Evolutionary conservation across 257 asterid species (phyloP).

Genomic region (Gardenia jasminoides): DNA sequence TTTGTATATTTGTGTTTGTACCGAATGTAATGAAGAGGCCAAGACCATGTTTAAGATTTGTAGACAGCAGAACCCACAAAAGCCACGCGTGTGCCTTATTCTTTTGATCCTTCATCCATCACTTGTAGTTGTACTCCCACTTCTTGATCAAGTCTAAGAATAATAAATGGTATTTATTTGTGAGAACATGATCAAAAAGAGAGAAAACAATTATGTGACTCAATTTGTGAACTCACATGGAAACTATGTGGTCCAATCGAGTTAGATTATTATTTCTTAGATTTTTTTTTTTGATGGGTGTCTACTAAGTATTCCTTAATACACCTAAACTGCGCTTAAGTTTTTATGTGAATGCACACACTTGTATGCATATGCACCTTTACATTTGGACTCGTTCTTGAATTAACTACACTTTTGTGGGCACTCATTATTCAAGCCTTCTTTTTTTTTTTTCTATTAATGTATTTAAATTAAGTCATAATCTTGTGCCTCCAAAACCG

Average conservation of each 20-base stretch:
- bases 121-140: slow-evolving; percentile 30
- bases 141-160: slow-evolving; percentile 3
- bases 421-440: too few relatives aligned
- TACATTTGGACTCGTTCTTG: too few relatives aligned
- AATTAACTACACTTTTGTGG: too few relatives aligned
- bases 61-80: slow-evolving; percentile 40
- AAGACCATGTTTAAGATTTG: slow-evolving; percentile 21
- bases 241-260: not conserved
- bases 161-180: not conserved
- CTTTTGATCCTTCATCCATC: slow-evolving; percentile 24
- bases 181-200: not conserved
- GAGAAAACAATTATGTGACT: not conserved
- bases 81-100: slow-evolving; percentile 39
- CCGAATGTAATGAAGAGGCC: not conserved
- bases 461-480: too few relatives aligned
- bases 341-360: too few relatives aligned
- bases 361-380: too few relatives aligned
- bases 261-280: too few relatives aligned
- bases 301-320: too few relatives aligned
- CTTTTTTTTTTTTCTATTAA: too few relatives aligned
- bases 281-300: too few relatives aligned
- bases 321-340: too few relatives aligned
- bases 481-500: too few relatives aligned
- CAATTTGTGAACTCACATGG: not conserved
- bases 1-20: not conserved